Evolutionary conservation across 805 yeast species (phyloP).

Genomic region (Starmerella powellii): DNA sequence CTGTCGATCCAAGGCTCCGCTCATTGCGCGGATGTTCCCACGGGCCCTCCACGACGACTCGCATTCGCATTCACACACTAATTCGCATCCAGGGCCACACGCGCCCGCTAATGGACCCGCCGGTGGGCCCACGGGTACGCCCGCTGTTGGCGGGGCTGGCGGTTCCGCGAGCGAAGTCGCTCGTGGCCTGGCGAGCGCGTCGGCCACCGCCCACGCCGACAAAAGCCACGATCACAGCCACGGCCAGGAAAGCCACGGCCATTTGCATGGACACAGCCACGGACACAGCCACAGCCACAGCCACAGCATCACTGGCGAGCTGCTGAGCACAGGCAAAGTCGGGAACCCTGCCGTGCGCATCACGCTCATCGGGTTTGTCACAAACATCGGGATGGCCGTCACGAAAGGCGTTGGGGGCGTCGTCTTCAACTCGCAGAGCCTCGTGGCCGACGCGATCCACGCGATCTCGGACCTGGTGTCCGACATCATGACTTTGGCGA

Average conservation of each 20-base stretch:
- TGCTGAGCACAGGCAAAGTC: constrained; percentile 30
- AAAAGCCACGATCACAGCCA: no score
- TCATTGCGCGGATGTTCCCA: no score
- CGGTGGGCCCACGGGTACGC: no score
- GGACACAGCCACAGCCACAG: constrained; percentile 16
- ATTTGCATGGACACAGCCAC: no score
- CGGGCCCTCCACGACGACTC: no score
- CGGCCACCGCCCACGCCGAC: no score
- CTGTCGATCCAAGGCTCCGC: no score
- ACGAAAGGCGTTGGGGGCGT: constrained; percentile 84
- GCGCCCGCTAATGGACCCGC: no score
- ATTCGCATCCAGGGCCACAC: background rate
- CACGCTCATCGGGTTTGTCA: constrained; percentile 80
- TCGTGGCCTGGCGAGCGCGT: no score
- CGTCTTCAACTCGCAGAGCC: constrained; percentile 85
- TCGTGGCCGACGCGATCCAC: constrained; percentile 89
- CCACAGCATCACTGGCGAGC: constrained; percentile 17
- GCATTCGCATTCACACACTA: no score
- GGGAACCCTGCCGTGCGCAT: constrained; percentile 80
- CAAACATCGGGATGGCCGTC: constrained; percentile 74
- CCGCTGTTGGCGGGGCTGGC: background rate
- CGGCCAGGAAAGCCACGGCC: no score
- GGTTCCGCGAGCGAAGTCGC: no score
- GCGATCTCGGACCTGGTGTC: constrained; percentile 83
- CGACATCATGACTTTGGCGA: constrained; percentile 76